Evolutionary conservation across 768 basidiomycete genomes (phyloP), one percentile per base, ranked within the genome.

Genomic region (Gautieria morchelliformis): DNA sequence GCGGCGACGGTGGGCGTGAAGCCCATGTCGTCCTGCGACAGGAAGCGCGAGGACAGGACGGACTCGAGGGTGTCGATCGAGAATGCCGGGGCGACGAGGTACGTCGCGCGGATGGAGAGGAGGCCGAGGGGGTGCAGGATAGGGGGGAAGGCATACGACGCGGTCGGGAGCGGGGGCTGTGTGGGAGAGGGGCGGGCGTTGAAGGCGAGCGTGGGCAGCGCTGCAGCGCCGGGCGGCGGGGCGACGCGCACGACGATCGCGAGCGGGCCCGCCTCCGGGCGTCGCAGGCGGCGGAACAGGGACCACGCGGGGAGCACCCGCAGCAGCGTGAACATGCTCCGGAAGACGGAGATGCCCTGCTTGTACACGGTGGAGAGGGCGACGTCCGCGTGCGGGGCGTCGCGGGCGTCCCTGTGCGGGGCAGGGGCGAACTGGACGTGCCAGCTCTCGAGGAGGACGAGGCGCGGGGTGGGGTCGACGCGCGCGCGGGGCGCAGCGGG

Each of bases 281-380:
- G 71, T 59, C 82, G 75, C 40, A 85, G 72, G 51, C 81, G 80
- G 65, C 79, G 83, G 68, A 78, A 78, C 52, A 85, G 77, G 67
- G 79, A 84, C 87, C 88, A 92, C 0, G 85, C 74, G 17, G 89
- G 89, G 4, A 90, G 76, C 24, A 89, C 75, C 53, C 87, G 78
- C 47, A 91, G 75, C 44, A 91, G 69, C 53, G 82, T 84, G 74
- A 74, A 92, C 6, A 88, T 65, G 65, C 86, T 87, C 51, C 89
- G 78, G 72, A 91, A 92, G 19, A 90, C 77, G 33, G 86, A 78
- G 64, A 92, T 91, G 37, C 85, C 82, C 63, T 90, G 84, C 69
- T 92, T 92, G 78, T 92, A 92, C 54, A 89, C 84, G 12, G 84
- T 86, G 0, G 89, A 78, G 37, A 85, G 80, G 14, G 83, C 79